phyloP scores from a whole-genome alignment of 345 rosid species.

The Sonneratia caseolaris region DNA sequence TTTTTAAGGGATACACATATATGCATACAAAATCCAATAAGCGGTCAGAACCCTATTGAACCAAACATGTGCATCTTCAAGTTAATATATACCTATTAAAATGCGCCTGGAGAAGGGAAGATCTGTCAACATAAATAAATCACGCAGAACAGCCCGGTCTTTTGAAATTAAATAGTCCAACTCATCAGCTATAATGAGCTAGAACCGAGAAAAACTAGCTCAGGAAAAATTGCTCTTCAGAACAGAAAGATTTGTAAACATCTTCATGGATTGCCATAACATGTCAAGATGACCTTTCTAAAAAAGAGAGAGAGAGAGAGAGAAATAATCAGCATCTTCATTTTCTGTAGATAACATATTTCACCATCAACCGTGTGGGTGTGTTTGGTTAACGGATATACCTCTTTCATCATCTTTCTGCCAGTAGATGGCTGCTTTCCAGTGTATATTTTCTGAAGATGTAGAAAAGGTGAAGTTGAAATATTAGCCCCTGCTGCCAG shows the following conservation, averaged over 20 bases:
- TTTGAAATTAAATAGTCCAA: constrained; percentile 77
- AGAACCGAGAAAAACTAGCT: constrained; percentile 17
- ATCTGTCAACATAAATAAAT: constrained; percentile 88
- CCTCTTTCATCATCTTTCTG: constrained; percentile 61
- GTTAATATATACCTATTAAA: constrained; percentile 53
- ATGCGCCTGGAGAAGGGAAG: constrained; percentile 65
- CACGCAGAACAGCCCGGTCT: constrained; percentile 78
- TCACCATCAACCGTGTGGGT: background rate
- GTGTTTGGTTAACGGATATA: background rate
- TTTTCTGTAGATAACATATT: background rate
- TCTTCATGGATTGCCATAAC: background rate
- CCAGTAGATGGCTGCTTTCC: constrained; percentile 30
- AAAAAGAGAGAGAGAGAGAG: background rate
- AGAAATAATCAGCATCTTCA: background rate
- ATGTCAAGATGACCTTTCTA: background rate
- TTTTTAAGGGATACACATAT: background rate
- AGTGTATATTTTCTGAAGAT: constrained; percentile 55
- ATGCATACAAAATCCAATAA: background rate
- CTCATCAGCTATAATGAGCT: constrained; percentile 80
- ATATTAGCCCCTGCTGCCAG: constrained; percentile 25
- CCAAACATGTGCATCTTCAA: background rate
- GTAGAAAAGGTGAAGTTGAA: constrained; percentile 43
- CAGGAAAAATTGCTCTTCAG: background rate
- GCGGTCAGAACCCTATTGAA: background rate
- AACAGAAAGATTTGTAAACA: background rate